Evolutionary conservation across 208 protist genomes (phyloP).

Genomic region (Wallacemonas collosoma): DNA sequence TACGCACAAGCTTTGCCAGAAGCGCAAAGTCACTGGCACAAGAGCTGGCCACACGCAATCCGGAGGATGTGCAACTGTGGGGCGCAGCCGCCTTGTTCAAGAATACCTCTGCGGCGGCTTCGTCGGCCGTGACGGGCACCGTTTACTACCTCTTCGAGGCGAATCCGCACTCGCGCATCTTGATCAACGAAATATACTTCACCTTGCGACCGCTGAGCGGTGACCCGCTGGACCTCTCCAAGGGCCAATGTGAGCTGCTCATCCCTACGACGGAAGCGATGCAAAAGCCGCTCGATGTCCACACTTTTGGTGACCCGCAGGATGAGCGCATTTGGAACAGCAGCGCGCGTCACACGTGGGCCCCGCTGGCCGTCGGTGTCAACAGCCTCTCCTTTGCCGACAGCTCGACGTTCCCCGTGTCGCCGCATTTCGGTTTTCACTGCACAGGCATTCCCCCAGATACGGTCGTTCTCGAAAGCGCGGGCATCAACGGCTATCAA

Average conservation of each 20-base stretch:
- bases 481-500: constrained; percentile 37
- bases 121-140: constrained; percentile 8
- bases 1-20: background rate
- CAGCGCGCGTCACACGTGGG: constrained; percentile 23
- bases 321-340: constrained; percentile 31
- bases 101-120: background rate
- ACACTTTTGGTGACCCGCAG: constrained; percentile 18
- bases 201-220: constrained; percentile 20
- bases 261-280: constrained; percentile 24
- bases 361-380: constrained; percentile 31
- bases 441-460: constrained; percentile 30
- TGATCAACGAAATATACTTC: constrained; percentile 33
- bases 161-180: constrained; percentile 32
- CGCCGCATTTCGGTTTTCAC: constrained; percentile 28
- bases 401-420: constrained; percentile 22
- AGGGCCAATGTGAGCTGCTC: constrained; percentile 27
- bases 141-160: constrained; percentile 32
- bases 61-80: background rate
- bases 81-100: background rate
- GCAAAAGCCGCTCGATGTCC: background rate
- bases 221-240: constrained; percentile 25
- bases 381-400: constrained; percentile 40
- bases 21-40: background rate
- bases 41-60: background rate
- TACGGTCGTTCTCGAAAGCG: constrained; percentile 17